These are phyloP conservation scores for Vinca minor DNA, from an alignment of 257 asterid genomes.

Conservation along the genomic window DNA sequence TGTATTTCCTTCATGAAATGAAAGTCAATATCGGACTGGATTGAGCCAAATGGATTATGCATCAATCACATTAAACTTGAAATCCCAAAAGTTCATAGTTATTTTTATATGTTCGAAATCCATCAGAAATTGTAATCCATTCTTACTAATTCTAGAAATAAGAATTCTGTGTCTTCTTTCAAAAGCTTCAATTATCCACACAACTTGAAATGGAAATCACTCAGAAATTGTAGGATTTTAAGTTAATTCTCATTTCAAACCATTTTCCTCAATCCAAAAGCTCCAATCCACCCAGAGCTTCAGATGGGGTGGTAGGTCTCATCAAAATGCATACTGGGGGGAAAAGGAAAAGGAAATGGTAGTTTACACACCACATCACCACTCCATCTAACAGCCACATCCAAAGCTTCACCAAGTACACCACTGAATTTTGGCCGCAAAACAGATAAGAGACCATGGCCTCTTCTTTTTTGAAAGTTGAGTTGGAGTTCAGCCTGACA, in stretches of 20 bases:
- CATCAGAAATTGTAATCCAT: not conserved
- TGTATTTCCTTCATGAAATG: not conserved
- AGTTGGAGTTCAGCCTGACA: conserved; percentile 89
- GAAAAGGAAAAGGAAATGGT: conserved; percentile 11
- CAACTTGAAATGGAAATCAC: not conserved
- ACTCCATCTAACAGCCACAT: conserved; percentile 99
- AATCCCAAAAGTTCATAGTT: not conserved
- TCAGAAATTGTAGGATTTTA: too few relatives aligned
- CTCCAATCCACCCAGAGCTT: not conserved
- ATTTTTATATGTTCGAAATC: not conserved
- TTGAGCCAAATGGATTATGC: not conserved
- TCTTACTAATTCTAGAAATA: not conserved
- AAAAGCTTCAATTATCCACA: not conserved
- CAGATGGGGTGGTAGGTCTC: not conserved
- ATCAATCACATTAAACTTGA: not conserved
- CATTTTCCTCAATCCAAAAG: not conserved
- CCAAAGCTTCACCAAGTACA: conserved; percentile 93
- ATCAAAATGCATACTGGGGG: conserved; percentile 4
- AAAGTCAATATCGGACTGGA: not conserved
- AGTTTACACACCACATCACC: conserved; percentile 88
- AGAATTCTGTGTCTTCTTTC: not conserved
- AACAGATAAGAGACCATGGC: conserved; percentile 88
- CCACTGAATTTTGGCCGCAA: conserved; percentile 97
- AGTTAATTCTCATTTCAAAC: not conserved
- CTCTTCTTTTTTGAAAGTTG: conserved; percentile 92